phyloP scores from a whole-genome alignment of 176 grass and related monocot species.

The Chrysopogon serrulatus region DNA sequence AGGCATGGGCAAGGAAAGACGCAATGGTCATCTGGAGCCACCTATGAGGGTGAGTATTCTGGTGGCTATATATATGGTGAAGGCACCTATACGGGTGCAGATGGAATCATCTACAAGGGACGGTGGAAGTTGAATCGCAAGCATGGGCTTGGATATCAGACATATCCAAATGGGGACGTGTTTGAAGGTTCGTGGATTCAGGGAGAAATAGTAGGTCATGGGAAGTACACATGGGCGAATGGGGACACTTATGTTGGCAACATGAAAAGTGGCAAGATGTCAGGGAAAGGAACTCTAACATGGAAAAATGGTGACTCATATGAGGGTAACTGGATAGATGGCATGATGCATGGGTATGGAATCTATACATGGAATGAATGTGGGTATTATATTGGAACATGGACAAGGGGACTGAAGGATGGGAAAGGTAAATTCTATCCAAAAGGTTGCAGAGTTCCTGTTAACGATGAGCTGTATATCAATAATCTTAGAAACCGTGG shows the following conservation, averaged over 20 bases:
- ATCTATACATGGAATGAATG: slow-evolving; percentile 81
- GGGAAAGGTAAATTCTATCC: slow-evolving; percentile 92
- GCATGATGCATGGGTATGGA: slow-evolving; percentile 86
- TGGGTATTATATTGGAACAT: slow-evolving; percentile 81
- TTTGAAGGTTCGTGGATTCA: slow-evolving; percentile 97
- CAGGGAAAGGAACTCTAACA: slow-evolving; percentile 79
- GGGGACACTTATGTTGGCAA: slow-evolving; percentile 75
- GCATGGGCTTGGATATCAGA: slow-evolving; percentile 85
- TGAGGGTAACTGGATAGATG: slow-evolving; percentile 92
- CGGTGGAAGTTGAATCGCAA: slow-evolving; percentile 85
- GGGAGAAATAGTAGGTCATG: slow-evolving; percentile 77
- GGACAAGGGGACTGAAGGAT: slow-evolving; percentile 96
- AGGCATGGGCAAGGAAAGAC: slow-evolving; percentile 81
- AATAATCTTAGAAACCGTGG: slow-evolving; percentile 73
- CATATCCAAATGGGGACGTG: slow-evolving; percentile 67
- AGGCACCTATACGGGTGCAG: slow-evolving; percentile 57
- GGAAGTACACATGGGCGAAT: slow-evolving; percentile 84
- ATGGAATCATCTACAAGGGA: slow-evolving; percentile 68
- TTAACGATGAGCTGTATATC: slow-evolving; percentile 60
- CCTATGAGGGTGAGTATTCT: slow-evolving; percentile 75
- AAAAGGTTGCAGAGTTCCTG: slow-evolving; percentile 80
- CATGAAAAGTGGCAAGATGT: slow-evolving; percentile 91
- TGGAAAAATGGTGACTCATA: slow-evolving; percentile 93
- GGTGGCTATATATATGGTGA: slow-evolving; percentile 80
- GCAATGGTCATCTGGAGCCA: slow-evolving; percentile 54